Evolutionary conservation across 2,329 filamentous ascomycete species (phyloP).

Genomic region (Fusarium nurragi): DNA sequence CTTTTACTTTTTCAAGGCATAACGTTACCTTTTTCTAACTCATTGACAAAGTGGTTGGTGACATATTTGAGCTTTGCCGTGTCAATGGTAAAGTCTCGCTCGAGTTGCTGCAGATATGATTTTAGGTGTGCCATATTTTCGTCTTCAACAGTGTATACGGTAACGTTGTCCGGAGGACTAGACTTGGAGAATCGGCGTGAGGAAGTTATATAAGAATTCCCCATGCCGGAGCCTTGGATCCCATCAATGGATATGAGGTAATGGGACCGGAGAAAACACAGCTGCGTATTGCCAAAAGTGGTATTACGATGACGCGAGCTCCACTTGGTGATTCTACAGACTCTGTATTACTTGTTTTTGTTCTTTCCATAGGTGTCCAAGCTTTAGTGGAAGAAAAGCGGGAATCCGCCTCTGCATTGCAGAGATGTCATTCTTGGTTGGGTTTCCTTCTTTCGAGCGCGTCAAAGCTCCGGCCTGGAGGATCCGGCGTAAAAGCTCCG

Average conservation of each 20-base stretch:
- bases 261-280: neutral
- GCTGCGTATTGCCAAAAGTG: neutral
- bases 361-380: neutral
- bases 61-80: slow-evolving; percentile 8
- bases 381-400: neutral
- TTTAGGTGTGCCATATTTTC: neutral
- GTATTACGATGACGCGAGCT: slow-evolving; percentile 1
- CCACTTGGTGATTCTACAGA: neutral
- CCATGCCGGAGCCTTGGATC: neutral
- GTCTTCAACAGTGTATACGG: neutral
- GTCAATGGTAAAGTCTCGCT: slow-evolving; percentile 2
- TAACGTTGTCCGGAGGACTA: neutral
- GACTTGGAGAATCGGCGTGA: neutral
- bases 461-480: neutral
- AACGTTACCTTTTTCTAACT: slow-evolving; percentile 12
- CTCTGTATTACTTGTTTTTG: neutral
- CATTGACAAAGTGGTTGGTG: slow-evolving; percentile 5
- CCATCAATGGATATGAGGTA: neutral
- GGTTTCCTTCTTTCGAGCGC: neutral
- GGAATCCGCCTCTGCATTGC: neutral
- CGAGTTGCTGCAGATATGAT: neutral
- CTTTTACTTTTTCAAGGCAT: fast-evolving
- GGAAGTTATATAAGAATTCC: neutral
- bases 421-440: neutral
- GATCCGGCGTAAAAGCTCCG: neutral